phyloP scores from a whole-genome alignment of 352 stramenopile species.

The Phytophthora megakarya region DNA sequence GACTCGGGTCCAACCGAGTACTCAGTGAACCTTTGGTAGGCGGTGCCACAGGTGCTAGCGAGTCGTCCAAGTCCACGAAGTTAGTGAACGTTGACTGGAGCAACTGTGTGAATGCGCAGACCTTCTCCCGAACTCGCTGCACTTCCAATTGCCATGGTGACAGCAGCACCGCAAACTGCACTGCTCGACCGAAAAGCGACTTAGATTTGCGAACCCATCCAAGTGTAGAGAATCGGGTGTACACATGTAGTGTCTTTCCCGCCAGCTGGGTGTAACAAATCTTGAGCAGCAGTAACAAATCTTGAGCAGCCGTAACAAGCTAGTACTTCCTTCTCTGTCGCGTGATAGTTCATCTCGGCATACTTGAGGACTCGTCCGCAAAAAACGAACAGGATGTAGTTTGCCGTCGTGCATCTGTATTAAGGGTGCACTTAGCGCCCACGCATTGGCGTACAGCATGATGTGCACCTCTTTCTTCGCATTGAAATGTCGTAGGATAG shows the following conservation, averaged over 20 bases:
- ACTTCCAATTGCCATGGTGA: conserved; percentile 11
- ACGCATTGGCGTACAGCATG: conserved; percentile 28
- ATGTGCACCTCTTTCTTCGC: neutral
- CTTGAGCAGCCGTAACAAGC: no score
- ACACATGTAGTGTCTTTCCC: conserved; percentile 10
- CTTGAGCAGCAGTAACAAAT: conserved; percentile 12
- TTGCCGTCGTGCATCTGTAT: conserved; percentile 11
- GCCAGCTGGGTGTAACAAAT: conserved; percentile 9
- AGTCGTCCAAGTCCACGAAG: conserved; percentile 10
- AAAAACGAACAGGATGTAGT: conserved; percentile 21
- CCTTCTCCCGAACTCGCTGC: neutral
- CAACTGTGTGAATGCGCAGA: conserved; percentile 5
- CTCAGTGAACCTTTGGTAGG: neutral
- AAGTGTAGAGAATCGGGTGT: conserved; percentile 25
- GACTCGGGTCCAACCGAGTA: neutral
- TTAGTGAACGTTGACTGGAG: conserved; percentile 11
- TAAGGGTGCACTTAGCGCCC: conserved; percentile 21
- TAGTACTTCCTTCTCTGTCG: conserved; percentile 19
- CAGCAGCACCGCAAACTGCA: conserved; percentile 23
- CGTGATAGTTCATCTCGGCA: conserved; percentile 19
- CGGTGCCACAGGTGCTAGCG: conserved; percentile 1
- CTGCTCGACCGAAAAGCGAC: conserved; percentile 8
- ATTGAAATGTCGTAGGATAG: conserved; percentile 22
- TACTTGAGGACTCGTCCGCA: conserved; percentile 9
- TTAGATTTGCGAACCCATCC: conserved; percentile 28